A percentile compares a stretch with the other conserved stretches of the same genome.
phyloP scores from a whole-genome alignment of 1,284 basidiomycete species.

The Trametes sp. region DNA sequence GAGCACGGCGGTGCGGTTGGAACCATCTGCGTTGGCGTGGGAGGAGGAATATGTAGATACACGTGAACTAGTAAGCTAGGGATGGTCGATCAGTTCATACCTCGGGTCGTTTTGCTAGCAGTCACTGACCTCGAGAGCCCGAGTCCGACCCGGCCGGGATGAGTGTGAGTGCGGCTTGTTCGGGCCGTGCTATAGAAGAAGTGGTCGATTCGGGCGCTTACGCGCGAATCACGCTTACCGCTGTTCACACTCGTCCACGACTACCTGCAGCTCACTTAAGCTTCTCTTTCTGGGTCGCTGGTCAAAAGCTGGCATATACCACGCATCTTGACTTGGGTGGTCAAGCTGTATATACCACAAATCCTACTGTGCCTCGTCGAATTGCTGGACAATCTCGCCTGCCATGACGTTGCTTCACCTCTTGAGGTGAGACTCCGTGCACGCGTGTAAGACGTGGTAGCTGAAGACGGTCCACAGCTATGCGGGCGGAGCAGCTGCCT shows the following conservation, averaged over 20 bases:
- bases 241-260: too few species aligned
- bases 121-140: too few species aligned
- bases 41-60: neutral
- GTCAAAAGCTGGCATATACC: too few species aligned
- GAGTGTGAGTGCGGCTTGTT: neutral
- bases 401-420: conserved; percentile 33
- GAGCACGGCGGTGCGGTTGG: conserved; percentile 21
- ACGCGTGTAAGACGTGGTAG: neutral
- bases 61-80: neutral
- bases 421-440: conserved; percentile 29
- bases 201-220: neutral
- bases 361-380: neutral
- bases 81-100: neutral
- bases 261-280: neutral
- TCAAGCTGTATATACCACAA: too few species aligned
- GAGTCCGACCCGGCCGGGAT: too few species aligned
- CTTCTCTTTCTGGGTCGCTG: neutral
- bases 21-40: neutral
- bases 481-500: conserved; percentile 45
- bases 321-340: too few species aligned
- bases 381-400: conserved; percentile 17
- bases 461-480: conserved; percentile 35
- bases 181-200: neutral
- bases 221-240: neutral
- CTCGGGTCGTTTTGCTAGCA: too few species aligned